A percentile compares a stretch with the other conserved stretches of the same genome.
phyloP scores from a whole-genome alignment of 208 protist genomes.

The Strigomonas culicis region DNA sequence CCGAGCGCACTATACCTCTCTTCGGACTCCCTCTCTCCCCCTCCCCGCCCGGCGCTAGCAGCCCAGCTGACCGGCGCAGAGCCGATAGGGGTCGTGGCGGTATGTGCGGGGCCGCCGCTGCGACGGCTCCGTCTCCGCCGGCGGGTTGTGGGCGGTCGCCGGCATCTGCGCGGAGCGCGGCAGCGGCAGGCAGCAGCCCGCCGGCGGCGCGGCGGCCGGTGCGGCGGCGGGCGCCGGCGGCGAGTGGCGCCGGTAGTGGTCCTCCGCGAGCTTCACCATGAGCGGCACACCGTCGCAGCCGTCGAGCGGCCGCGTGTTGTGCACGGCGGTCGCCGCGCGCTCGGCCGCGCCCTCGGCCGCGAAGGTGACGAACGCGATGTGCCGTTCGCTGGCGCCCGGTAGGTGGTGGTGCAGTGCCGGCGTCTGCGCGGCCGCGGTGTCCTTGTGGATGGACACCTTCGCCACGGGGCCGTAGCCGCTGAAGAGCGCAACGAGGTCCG shows the following conservation, averaged over 20 bases:
- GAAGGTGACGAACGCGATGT: slow-evolving; percentile 78
- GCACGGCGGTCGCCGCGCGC: slow-evolving; percentile 41
- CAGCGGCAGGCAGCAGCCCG: neutral
- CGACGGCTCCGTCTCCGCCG: neutral
- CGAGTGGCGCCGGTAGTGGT: slow-evolving; percentile 15
- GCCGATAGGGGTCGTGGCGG: neutral
- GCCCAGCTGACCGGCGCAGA: neutral
- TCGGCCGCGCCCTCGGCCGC: slow-evolving; percentile 47
- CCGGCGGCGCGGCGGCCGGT: neutral
- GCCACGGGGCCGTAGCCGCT: slow-evolving; percentile 37
- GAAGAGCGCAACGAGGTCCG: slow-evolving; percentile 41
- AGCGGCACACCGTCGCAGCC: slow-evolving; percentile 47
- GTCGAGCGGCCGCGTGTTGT: slow-evolving; percentile 51
- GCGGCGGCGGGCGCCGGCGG: no score
- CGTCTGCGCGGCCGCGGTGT: slow-evolving; percentile 39
- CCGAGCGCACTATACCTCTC: no score
- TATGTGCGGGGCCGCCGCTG: neutral
- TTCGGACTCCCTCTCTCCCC: no score
- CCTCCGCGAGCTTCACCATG: slow-evolving; percentile 64
- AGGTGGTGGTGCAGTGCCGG: slow-evolving; percentile 3
- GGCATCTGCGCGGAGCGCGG: neutral
- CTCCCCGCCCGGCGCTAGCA: no score
- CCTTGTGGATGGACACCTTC: slow-evolving; percentile 61
- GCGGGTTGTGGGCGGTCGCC: no score
- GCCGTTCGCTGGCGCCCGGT: slow-evolving; percentile 28